Conservation (phyloP, 208 protist species). For the Trypanosoma scelopori region DNA sequence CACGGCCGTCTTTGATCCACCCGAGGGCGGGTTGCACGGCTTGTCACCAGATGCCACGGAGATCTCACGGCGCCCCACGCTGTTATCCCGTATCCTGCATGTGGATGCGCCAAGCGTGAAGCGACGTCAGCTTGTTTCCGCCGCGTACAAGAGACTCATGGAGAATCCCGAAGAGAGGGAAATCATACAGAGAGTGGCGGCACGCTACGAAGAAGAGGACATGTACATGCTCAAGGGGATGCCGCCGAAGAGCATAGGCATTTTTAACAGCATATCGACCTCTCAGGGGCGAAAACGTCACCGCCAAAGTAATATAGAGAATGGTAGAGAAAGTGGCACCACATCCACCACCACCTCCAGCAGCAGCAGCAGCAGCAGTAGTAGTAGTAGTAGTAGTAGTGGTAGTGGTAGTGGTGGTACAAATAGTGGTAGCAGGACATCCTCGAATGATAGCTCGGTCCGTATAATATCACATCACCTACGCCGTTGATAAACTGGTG, state of each 20-base stretch:
- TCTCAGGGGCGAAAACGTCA: conserved; percentile 29
- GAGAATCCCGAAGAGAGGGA: conserved; percentile 26
- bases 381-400: not conserved
- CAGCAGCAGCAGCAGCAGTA: conserved; percentile 15
- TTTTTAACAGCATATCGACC: conserved; percentile 11
- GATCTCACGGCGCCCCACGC: conserved; percentile 64
- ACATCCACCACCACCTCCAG: not conserved
- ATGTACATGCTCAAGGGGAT: conserved; percentile 36
- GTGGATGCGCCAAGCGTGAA: conserved; percentile 58
- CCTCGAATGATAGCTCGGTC: conserved; percentile 28
- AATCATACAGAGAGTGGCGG: conserved; percentile 37
- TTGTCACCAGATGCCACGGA: conserved; percentile 48
- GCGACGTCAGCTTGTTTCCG: conserved; percentile 50
- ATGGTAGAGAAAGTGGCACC: not conserved
- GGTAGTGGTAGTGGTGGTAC: not conserved
- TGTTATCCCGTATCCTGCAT: conserved; percentile 84
- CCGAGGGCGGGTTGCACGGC: conserved; percentile 1
- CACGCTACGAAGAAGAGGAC: conserved; percentile 49
- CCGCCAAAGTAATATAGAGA: not conserved
- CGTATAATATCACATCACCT: not conserved
- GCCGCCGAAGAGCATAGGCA: conserved; percentile 1
- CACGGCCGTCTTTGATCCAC: conserved; percentile 40
- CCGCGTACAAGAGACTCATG: conserved; percentile 38
- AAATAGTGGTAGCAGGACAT: not conserved
- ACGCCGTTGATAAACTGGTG: no score